Evolutionary conservation across 139 green algal species (phyloP).

Genomic region (Pleodorina starrii): DNA sequence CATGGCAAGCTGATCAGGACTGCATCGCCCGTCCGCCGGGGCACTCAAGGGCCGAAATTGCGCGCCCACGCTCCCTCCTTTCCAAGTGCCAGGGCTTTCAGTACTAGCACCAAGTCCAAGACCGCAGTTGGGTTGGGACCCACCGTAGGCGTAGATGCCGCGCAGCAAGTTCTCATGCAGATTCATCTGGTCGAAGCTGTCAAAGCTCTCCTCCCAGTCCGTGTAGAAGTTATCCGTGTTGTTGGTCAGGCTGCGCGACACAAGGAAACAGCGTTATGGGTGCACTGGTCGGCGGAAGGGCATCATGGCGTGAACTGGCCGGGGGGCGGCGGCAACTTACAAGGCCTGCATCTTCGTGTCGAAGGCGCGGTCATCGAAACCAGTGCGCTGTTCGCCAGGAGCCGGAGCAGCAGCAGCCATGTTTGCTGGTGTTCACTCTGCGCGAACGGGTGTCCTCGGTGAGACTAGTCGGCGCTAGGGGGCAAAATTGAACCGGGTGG

Average conservation of each 20-base stretch:
- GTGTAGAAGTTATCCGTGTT: conserved; percentile 91
- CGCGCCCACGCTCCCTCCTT: no score
- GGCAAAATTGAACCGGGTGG: not conserved
- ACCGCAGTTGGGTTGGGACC: no score
- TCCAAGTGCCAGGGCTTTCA: no score
- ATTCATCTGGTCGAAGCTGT: conserved; percentile 98
- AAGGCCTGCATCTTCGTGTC: conserved; percentile 76
- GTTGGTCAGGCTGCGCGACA: conserved; percentile 71
- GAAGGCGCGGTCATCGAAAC: conserved; percentile 72
- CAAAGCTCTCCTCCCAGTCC: conserved; percentile 97
- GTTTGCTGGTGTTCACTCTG: conserved; percentile 43
- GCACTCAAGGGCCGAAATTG: no score
- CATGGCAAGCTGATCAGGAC: no score
- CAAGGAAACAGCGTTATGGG: not conserved
- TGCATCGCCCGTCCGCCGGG: no score
- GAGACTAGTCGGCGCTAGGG: conserved; percentile 8
- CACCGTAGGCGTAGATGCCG: conserved; percentile 99
- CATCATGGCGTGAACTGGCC: not conserved
- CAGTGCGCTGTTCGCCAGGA: conserved; percentile 29
- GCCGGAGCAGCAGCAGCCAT: conserved; percentile 44
- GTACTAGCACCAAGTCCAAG: not conserved
- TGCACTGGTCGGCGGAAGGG: not conserved
- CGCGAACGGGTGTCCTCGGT: not conserved
- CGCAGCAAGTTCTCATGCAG: conserved; percentile 99
- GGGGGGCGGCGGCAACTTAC: conserved; percentile 57